These are phyloP conservation scores for Castanea mollissima DNA, from an alignment of 306 rosid species.

Conservation along the genomic window DNA sequence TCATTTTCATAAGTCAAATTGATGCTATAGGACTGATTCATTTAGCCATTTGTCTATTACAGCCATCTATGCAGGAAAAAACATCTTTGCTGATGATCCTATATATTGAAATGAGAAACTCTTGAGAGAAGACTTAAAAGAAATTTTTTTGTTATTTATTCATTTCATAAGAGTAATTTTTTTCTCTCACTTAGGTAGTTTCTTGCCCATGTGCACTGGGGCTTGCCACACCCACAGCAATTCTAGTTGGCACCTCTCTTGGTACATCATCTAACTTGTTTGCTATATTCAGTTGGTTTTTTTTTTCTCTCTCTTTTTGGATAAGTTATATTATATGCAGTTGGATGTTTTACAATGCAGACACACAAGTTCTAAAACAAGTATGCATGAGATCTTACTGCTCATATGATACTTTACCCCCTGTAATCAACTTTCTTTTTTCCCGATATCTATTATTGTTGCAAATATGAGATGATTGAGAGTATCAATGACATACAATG, in stretches of 20 bases:
- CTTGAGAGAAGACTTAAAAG: neutral
- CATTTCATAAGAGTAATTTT: neutral
- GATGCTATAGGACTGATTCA: too few relatives aligned
- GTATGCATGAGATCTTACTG: constrained; percentile 4
- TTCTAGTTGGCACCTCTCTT: constrained; percentile 93
- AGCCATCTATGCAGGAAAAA: too few relatives aligned
- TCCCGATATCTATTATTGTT: neutral
- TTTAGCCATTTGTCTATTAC: too few relatives aligned
- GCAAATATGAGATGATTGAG: neutral
- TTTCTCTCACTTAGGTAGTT: constrained; percentile 67
- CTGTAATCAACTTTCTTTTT: neutral
- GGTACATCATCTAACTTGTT: constrained; percentile 44
- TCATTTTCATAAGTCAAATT: too few relatives aligned
- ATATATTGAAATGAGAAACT: neutral
- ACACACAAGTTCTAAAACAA: constrained; percentile 7
- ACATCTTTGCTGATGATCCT: neutral
- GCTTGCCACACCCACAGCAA: constrained; percentile 98
- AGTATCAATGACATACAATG: neutral
- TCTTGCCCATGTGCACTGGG: constrained; percentile 99
- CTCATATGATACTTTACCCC: neutral
- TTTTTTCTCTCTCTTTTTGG: neutral
- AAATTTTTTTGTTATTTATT: neutral
- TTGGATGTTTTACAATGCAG: neutral
- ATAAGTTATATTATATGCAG: too few relatives aligned
- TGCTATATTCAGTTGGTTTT: constrained; percentile 9